phyloP scores from a whole-genome alignment of 352 stramenopile genomes.

The Globisporangium acanthophoron region DNA sequence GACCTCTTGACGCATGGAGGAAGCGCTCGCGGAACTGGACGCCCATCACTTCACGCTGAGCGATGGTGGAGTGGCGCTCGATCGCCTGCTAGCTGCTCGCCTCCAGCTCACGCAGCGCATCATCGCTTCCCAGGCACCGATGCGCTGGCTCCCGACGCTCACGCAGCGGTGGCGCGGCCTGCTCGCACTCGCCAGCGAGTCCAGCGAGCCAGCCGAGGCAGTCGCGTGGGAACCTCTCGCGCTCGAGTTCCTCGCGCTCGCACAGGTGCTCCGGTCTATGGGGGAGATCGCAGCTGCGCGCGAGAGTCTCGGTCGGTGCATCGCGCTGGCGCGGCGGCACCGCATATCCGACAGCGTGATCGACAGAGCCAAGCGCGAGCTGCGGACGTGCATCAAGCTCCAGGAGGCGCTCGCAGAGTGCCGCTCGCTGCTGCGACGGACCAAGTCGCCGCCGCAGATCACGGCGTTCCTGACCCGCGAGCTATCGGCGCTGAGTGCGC shows the following conservation, averaged over 20 bases:
- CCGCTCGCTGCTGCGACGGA: conserved; percentile 13
- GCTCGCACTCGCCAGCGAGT: not conserved
- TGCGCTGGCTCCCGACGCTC: conserved; percentile 4
- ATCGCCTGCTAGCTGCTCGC: not conserved
- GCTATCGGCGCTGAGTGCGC: conserved; percentile 14
- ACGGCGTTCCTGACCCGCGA: conserved; percentile 14
- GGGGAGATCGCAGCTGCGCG: conserved; percentile 6
- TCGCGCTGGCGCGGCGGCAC: conserved; percentile 1
- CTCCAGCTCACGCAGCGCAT: not conserved
- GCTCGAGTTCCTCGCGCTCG: conserved; percentile 8
- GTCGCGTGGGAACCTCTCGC: not conserved
- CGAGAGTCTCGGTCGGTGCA: conserved; percentile 6
- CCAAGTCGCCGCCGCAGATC: conserved; percentile 18
- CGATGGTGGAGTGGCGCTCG: not conserved
- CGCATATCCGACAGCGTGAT: not conserved
- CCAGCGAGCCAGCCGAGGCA: not conserved
- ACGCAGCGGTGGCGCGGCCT: conserved; percentile 4
- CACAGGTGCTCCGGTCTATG: conserved; percentile 1
- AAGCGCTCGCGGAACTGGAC: not conserved
- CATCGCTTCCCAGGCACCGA: not conserved
- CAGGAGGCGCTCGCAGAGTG: conserved; percentile 14
- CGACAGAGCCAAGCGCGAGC: not conserved
- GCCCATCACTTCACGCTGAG: not conserved
- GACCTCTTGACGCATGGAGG: too few relatives aligned
- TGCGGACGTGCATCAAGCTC: conserved; percentile 23